phyloP scores from a whole-genome alignment of 495 filamentous ascomycete genomes.

The Rhizodiscina lignyota region DNA sequence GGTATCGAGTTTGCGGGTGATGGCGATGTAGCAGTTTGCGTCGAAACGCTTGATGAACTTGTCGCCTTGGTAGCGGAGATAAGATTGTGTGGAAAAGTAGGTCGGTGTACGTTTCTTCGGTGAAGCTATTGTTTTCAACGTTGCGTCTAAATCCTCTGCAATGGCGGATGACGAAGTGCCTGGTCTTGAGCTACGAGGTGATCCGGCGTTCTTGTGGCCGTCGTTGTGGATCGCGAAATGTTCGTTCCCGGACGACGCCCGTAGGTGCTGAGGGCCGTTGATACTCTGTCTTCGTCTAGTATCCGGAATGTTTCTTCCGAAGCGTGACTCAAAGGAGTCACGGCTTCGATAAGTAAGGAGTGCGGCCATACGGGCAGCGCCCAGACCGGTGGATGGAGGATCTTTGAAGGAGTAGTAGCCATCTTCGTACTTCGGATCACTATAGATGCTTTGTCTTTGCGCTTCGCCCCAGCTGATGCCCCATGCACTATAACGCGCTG shows the following conservation, averaged over 20 bases:
- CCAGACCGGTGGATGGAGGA: conserved; percentile 70
- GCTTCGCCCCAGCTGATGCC: conserved; percentile 98
- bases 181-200: conserved; percentile 23
- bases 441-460: conserved; percentile 94
- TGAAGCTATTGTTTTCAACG: conserved; percentile 2
- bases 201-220: conserved; percentile 49
- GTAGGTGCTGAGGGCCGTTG: conserved; percentile 27
- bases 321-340: conserved; percentile 90
- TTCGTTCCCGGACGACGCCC: conserved; percentile 48
- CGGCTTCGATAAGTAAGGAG: conserved; percentile 89
- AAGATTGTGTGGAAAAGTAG: conserved; percentile 94
- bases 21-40: conserved; percentile 96
- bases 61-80: conserved; percentile 90
- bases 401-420: conserved; percentile 66
- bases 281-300: conserved; percentile 64
- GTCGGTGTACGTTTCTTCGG: conserved; percentile 41
- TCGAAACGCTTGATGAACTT: conserved; percentile 97
- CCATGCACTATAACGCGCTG: conserved; percentile 93
- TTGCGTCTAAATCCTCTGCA: not conserved
- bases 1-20: conserved; percentile 96
- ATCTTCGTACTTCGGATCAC: conserved; percentile 94
- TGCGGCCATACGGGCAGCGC: conserved; percentile 92
- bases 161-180: conserved; percentile 5
- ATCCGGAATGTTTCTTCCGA: conserved; percentile 84
- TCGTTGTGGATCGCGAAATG: conserved; percentile 95